Evolutionary conservation across 208 protist genomes (phyloP).

Genomic region (Leishmania braziliensis): DNA sequence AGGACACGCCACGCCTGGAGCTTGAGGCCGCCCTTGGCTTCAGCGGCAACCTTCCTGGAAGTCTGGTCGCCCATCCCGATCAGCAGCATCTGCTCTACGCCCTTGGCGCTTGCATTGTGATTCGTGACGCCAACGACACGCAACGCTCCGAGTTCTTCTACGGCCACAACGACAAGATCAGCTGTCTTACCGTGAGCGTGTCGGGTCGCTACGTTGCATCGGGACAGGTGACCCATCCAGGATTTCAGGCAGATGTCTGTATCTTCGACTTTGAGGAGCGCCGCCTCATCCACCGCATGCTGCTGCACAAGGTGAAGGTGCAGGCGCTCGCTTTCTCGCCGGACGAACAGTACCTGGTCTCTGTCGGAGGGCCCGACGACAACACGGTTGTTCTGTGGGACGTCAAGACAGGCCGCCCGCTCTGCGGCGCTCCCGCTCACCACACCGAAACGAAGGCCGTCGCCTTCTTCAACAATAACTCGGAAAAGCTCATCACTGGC

Average conservation of each 20-base stretch:
- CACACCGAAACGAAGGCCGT: conserved; percentile 82
- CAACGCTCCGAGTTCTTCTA: conserved; percentile 90
- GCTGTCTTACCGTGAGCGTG: conserved; percentile 91
- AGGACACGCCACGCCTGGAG: conserved; percentile 60
- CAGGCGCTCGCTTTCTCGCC: conserved; percentile 94
- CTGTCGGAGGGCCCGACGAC: conserved; percentile 95
- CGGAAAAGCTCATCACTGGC: conserved; percentile 87
- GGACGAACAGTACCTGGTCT: conserved; percentile 92
- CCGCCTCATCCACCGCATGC: conserved; percentile 89
- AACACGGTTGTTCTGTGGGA: conserved; percentile 96
- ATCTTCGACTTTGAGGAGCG: conserved; percentile 92
- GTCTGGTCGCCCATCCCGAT: conserved; percentile 90
- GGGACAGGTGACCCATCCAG: conserved; percentile 94
- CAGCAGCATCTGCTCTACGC: conserved; percentile 92
- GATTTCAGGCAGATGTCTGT: conserved; percentile 95
- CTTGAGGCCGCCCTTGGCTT: conserved; percentile 87
- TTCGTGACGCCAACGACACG: conserved; percentile 81
- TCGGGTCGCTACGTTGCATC: conserved; percentile 94
- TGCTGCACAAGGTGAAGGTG: conserved; percentile 96
- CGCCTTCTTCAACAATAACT: conserved; percentile 88
- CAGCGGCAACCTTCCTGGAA: conserved; percentile 81
- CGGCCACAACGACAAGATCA: conserved; percentile 95
- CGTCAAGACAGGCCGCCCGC: conserved; percentile 85
- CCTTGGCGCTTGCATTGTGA: conserved; percentile 93
- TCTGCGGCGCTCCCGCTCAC: conserved; percentile 87